Percentiles rank a stretch among this genome's conserved stretches.
Conservation (phyloP, 352 stramenopile genomes). For the Phytophthora chlamydospora region DNA sequence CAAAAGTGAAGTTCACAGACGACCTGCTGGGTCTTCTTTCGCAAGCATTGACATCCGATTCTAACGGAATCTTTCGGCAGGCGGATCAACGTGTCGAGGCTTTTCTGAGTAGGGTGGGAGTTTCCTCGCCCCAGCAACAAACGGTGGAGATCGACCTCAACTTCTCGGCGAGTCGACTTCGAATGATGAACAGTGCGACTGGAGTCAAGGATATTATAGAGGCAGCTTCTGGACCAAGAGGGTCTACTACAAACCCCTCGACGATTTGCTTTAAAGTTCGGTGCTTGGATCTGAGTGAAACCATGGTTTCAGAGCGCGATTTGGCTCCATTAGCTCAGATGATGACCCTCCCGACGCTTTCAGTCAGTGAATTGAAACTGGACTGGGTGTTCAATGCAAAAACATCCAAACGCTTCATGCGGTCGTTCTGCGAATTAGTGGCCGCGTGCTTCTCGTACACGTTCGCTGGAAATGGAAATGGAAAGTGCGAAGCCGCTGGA, state of each 20-base stretch:
- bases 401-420: conserved; percentile 8
- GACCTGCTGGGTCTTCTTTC: conserved; percentile 37
- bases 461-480: not conserved
- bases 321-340: conserved; percentile 20
- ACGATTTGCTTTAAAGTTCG: conserved; percentile 21
- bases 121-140: not conserved
- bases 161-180: conserved; percentile 31
- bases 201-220: conserved; percentile 9
- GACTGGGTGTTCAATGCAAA: conserved; percentile 25
- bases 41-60: conserved; percentile 17
- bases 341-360: not conserved
- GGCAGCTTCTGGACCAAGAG: not conserved
- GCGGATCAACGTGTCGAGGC: conserved; percentile 28
- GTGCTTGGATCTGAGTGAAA: conserved; percentile 25
- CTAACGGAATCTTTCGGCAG: conserved; percentile 5
- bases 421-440: conserved; percentile 33
- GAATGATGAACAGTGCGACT: conserved; percentile 7
- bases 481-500: not conserved
- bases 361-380: conserved; percentile 35
- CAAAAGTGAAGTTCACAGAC: conserved; percentile 30
- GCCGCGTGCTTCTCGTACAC: conserved; percentile 32
- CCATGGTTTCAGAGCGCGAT: conserved; percentile 20
- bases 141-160: conserved; percentile 35
- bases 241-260: not conserved
- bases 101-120: conserved; percentile 12